phyloP scores from a whole-genome alignment of 1,139 yeast genomes.

The Saccharomycopsis phalli region DNA sequence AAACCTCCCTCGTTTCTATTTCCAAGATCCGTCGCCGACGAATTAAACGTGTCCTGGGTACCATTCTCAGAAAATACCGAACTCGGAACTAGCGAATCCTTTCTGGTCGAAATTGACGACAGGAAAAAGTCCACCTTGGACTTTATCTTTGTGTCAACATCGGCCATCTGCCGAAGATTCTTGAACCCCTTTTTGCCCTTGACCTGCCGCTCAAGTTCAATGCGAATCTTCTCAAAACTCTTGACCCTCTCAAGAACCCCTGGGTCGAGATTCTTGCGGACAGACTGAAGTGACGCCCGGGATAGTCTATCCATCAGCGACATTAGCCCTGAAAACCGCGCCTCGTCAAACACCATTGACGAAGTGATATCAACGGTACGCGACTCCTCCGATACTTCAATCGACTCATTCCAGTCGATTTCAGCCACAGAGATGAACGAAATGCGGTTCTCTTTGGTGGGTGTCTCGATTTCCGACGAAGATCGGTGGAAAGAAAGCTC shows the following conservation, averaged over 20 bases:
- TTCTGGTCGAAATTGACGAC: constrained; percentile 2
- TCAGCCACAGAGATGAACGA: constrained; percentile 12
- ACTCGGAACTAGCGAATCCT: constrained; percentile 6
- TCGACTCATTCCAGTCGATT: constrained; percentile 13
- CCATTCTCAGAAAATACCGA: constrained; percentile 10
- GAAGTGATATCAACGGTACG: constrained; percentile 6
- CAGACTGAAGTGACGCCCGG: too few relatives aligned
- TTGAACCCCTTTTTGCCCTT: constrained; percentile 4
- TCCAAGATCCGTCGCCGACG: constrained; percentile 5
- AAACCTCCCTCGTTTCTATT: too few relatives aligned
- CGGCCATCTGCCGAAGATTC: constrained; percentile 4
- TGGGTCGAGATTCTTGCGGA: constrained; percentile 6
- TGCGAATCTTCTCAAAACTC: constrained; percentile 15
- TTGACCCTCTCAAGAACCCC: constrained; percentile 12
- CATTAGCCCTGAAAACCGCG: constrained; percentile 7
- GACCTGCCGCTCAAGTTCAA: background rate
- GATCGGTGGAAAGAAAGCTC: background rate
- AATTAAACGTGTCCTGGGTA: constrained; percentile 3
- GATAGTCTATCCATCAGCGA: constrained; percentile 22
- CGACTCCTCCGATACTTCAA: background rate
- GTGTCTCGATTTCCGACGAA: background rate
- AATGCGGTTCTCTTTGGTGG: background rate
- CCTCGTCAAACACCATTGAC: constrained; percentile 6
- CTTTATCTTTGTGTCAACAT: background rate
- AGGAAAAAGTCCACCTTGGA: constrained; percentile 8